Conservation (phyloP, 306 rosid species). For the Myrica gale region DNA sequence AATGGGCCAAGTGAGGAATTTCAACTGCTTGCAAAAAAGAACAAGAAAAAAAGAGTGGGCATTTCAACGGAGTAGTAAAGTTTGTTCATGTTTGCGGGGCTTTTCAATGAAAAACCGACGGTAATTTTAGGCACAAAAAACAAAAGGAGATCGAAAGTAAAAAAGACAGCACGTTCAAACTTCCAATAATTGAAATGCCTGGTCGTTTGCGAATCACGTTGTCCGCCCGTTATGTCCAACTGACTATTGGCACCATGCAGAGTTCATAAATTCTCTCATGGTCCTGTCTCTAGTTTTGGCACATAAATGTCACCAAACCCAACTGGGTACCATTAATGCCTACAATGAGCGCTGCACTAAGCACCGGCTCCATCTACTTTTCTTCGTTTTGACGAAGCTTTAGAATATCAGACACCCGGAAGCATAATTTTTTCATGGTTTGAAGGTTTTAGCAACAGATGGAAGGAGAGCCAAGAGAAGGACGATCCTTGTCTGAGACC, state of each 20-base stretch:
- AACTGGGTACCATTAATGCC: slow-evolving; percentile 29
- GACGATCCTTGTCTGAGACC: slow-evolving; percentile 69
- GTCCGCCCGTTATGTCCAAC: slow-evolving; percentile 40
- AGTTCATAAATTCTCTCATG: slow-evolving; percentile 30
- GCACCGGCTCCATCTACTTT: neutral
- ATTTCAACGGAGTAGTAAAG: too few species aligned
- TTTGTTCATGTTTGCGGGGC: too few species aligned
- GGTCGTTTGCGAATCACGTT: slow-evolving; percentile 18
- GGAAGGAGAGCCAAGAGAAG: slow-evolving; percentile 44
- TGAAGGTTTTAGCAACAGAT: slow-evolving; percentile 34
- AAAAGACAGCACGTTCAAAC: neutral
- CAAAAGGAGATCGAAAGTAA: neutral
- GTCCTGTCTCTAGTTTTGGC: slow-evolving; percentile 30
- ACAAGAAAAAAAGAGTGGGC: too few species aligned
- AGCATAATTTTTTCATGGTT: slow-evolving; percentile 18
- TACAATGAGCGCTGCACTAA: slow-evolving; percentile 23
- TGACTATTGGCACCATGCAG: slow-evolving; percentile 38
- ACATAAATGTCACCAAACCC: slow-evolving; percentile 36
- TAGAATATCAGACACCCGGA: slow-evolving; percentile 1
- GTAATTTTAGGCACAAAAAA: too few species aligned
- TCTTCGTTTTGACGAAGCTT: neutral
- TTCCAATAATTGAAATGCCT: slow-evolving; percentile 10
- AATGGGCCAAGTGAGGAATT: too few species aligned
- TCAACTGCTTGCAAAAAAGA: too few species aligned
- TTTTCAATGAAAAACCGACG: neutral